Evolutionary conservation across 768 basidiomycete species (phyloP).

Genomic region (Suillus weaverae): DNA sequence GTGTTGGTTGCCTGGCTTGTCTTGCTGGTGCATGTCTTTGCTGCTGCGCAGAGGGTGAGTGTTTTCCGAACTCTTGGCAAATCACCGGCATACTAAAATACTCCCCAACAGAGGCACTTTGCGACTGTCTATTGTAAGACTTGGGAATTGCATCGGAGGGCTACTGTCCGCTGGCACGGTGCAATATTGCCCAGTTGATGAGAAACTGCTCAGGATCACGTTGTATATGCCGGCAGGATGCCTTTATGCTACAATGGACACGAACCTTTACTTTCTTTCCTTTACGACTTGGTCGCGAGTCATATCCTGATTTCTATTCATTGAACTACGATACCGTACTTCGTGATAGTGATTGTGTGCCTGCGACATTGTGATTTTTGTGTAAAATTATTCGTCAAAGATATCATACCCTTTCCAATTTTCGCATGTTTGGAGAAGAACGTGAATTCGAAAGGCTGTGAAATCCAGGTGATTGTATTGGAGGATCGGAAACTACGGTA

Average conservation of each 20-base stretch:
- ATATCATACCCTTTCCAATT: not conserved
- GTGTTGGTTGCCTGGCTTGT: conserved; percentile 45
- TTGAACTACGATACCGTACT: not conserved
- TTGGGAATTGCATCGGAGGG: conserved; percentile 8
- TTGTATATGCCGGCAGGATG: conserved; percentile 20
- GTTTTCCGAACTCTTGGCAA: conserved; percentile 5
- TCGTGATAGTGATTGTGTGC: conserved; percentile 3
- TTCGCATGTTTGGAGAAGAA: not conserved
- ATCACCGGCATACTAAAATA: not conserved
- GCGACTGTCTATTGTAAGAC: conserved; percentile 64
- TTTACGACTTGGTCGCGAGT: not conserved
- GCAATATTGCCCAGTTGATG: conserved; percentile 12
- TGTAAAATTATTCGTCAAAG: conserved; percentile 28
- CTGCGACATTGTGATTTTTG: conserved; percentile 5
- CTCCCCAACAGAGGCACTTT: conserved; percentile 52
- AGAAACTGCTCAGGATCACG: conserved; percentile 12
- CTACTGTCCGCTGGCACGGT: conserved; percentile 15
- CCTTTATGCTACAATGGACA: conserved; percentile 10
- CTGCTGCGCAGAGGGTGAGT: conserved; percentile 53
- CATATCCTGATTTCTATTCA: not conserved
- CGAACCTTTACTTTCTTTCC: conserved; percentile 6
- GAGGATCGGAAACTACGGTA: conserved; percentile 9
- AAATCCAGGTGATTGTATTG: conserved; percentile 3
- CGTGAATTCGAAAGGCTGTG: not conserved
- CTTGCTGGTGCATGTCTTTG: conserved; percentile 47